Evolutionary conservation across 1,139 yeast species (phyloP), one percentile per base, ranked within the genome.

Genomic region (Meyerozyma elateridarum): DNA sequence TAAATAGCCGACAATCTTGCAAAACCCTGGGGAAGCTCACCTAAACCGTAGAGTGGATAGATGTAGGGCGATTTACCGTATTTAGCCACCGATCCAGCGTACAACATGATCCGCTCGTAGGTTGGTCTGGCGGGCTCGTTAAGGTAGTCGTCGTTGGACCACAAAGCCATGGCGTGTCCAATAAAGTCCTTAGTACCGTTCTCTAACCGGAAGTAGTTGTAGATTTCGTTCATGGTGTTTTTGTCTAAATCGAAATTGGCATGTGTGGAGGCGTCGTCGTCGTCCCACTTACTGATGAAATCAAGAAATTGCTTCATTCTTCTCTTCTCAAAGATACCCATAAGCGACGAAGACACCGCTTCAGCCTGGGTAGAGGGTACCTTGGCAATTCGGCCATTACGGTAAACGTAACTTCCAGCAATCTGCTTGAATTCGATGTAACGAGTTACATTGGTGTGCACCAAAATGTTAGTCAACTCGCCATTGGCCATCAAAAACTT

Each of bases 101-200:
- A 91, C 45, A 91, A 71, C 35, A 85, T 61, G 40, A 91, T 78
- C 56, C 98, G 74, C 53, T 89, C 93, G 49, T 84, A 77, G 11
- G 96, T 81, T 50, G 91, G 96, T 54, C 96, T 76, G 4, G 96
- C 96, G 6, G 95, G 96, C 58, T 85, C 80, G 43, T 70, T 74
- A 52, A 91, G 64, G 57, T 91, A 91, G 39, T 85, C 91, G 52
- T 91, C 98, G 46, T 88, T 89, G 19, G 94, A 75, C 84, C 95
- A 89, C 40, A 91, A 73, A 6, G 97, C 99, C 98, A 91, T 93
- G 12, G 98, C 93, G 59, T 91, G 98, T 27, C 98, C 99, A 46
- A 93, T 85, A 52, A 91, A 91, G 59, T 93, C 97, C 52, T 87
- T 83, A 20, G 98, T 89, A 29, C 96, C 96, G 38, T 76, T 76